Evolutionary conservation across 2,329 filamentous ascomycete genomes (phyloP), one percentile per base, ranked within the genome.

Genomic region (Ceratocystis huliohia): DNA sequence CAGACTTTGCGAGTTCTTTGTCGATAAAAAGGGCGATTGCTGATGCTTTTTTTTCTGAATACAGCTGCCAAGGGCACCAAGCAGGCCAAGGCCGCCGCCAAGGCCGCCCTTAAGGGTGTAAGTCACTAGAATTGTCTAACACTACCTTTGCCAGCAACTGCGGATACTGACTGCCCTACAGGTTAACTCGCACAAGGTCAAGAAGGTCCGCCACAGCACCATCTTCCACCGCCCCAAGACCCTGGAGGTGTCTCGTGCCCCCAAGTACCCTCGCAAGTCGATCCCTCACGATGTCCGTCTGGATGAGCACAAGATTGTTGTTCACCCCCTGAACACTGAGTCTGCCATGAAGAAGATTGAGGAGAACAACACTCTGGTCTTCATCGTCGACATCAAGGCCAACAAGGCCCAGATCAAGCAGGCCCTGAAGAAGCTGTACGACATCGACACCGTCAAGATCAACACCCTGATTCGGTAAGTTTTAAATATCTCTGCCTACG

Each of bases 291-390:
- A 85, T 77, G 88, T 92, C 74, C 89, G 91, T 74, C 89, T 99
- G 75, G 94, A 99, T 82, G 89, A 93, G 82, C 89, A 92, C 86
- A 96, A 96, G 87, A 84, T 97, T 78, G 88, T 99, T 79, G 84
- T 97, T 77, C 91, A 96, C 87, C 94, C 94, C 72, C 86, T 99
- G 77, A 99, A 99, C 88, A 99, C 94, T 69, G 94, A 99, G 88
- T 94, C 88, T 76, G 94, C 95, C 76, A 97, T 99, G 93, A 99
- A 99, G 91, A 96, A 96, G 89, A 96, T 99, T 74, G 94, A 99
- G 85, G 94, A 99, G 88, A 92, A 99, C 87, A 99, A 99, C 87
- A 99, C 94, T 73, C 87, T 99, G 65, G 91, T 96, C 77, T 96
- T 96, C 85, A 96, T 96, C 74, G 91, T 95, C 76, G 89, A 96